These are phyloP conservation scores for Tricholoma terreum DNA, from an alignment of 768 basidiomycete genomes.

Conservation along the genomic window DNA sequence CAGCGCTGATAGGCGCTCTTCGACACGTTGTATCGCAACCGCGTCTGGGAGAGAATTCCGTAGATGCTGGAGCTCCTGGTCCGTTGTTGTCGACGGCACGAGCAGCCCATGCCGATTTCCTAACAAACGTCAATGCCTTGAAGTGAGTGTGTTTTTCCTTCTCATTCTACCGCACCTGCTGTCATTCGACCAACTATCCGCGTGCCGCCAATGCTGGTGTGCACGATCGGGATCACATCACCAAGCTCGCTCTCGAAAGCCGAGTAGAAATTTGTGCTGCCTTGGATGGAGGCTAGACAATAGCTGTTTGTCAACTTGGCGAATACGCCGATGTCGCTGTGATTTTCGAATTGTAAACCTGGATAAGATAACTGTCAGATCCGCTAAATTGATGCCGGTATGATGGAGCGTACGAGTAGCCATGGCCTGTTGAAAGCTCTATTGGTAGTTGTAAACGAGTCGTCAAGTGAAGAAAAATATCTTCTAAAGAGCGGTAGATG, in stretches of 20 bases:
- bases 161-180: conserved; percentile 56
- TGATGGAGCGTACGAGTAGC: conserved; percentile 42
- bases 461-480: conserved; percentile 1
- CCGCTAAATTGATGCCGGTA: conserved; percentile 6
- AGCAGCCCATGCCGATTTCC: conserved; percentile 97
- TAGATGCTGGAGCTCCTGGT: conserved; percentile 97
- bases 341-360: conserved; percentile 94
- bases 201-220: conserved; percentile 92
- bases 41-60: conserved; percentile 91
- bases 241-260: conserved; percentile 93
- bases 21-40: conserved; percentile 94
- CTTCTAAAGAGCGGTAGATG: not conserved
- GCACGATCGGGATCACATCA: conserved; percentile 93
- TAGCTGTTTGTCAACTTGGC: conserved; percentile 97
- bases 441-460: conserved; percentile 2
- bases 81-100: conserved; percentile 92
- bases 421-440: conserved; percentile 28
- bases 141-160: not conserved
- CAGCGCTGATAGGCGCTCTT: conserved; percentile 94
- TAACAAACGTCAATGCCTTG: conserved; percentile 20
- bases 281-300: conserved; percentile 90
- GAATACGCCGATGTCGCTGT: conserved; percentile 95
- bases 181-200: conserved; percentile 92
- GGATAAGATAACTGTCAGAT: conserved; percentile 16
- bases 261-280: conserved; percentile 97